Evolutionary conservation across 1,139 yeast species (phyloP).

Genomic region (Magnusiomyces tetraspermus): DNA sequence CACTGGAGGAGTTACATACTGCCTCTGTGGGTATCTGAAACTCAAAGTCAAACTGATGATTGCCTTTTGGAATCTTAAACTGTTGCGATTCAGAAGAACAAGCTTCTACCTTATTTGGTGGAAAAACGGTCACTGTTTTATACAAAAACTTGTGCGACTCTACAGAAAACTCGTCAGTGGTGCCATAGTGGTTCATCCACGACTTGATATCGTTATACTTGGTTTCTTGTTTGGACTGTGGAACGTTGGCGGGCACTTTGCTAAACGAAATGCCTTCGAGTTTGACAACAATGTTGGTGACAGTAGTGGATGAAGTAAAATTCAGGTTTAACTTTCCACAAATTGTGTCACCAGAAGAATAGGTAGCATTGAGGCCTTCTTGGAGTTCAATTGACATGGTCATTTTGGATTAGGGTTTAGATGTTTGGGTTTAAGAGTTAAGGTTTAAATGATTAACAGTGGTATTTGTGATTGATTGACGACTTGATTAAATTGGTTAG

Average conservation of each 20-base stretch:
- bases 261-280: slow-evolving; percentile 14
- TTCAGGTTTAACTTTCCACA: slow-evolving; percentile 9
- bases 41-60: slow-evolving; percentile 48
- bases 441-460: too few species aligned
- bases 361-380: slow-evolving; percentile 1
- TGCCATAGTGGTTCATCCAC: background rate
- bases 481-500: too few species aligned
- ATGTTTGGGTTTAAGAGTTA: too few species aligned
- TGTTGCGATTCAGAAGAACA: slow-evolving; percentile 36
- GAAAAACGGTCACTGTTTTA: slow-evolving; percentile 48
- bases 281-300: slow-evolving; percentile 11
- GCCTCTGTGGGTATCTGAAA: slow-evolving; percentile 46
- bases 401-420: background rate
- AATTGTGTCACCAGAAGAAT: slow-evolving; percentile 13
- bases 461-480: too few species aligned
- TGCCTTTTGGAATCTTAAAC: slow-evolving; percentile 53
- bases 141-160: slow-evolving; percentile 54
- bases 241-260: slow-evolving; percentile 9
- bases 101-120: slow-evolving; percentile 46
- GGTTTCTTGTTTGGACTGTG: slow-evolving; percentile 8
- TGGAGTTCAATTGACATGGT: background rate
- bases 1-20: slow-evolving; percentile 36
- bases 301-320: slow-evolving; percentile 8
- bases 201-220: slow-evolving; percentile 11
- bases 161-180: slow-evolving; percentile 17